phyloP scores from a whole-genome alignment of 768 basidiomycete genomes.

The Tricholoma sp. region DNA sequence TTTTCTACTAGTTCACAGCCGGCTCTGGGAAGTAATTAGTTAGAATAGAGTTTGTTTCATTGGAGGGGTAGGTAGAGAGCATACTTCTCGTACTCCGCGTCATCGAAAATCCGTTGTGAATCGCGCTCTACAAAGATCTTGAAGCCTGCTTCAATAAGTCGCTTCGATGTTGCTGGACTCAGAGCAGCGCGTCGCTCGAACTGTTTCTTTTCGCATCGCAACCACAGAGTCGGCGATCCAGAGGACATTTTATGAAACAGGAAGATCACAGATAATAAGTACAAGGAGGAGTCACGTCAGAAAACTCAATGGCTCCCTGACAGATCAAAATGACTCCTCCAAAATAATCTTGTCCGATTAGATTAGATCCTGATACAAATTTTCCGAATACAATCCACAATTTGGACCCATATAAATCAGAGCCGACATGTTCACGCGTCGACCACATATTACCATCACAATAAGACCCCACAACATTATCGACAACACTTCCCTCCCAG shows the following conservation, averaged over 20 bases:
- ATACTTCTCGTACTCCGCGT: slow-evolving; percentile 89
- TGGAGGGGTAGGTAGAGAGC: slow-evolving; percentile 25
- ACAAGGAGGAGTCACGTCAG: too few relatives aligned
- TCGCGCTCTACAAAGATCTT: slow-evolving; percentile 90
- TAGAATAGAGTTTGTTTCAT: not conserved
- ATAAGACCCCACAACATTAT: not conserved
- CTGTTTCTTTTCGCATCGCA: slow-evolving; percentile 95
- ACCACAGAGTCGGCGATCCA: slow-evolving; percentile 77
- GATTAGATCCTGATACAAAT: not conserved
- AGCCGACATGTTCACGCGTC: too few relatives aligned
- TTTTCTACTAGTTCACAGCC: slow-evolving; percentile 75
- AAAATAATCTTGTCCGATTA: not conserved
- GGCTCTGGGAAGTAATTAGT: too few relatives aligned
- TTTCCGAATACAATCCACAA: too few relatives aligned
- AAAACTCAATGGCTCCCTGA: too few relatives aligned
- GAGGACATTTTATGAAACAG: not conserved
- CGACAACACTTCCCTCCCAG: not conserved
- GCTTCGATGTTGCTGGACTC: slow-evolving; percentile 87
- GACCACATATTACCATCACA: too few relatives aligned
- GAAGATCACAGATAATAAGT: not conserved
- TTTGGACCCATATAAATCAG: too few relatives aligned
- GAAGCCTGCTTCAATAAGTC: slow-evolving; percentile 86
- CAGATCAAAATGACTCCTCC: not conserved
- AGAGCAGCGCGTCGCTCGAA: slow-evolving; percentile 92
- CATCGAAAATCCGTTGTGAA: slow-evolving; percentile 89